Conservation (phyloP, 2,329 filamentous ascomycete species). For the Fusarium chlamydosporum region DNA sequence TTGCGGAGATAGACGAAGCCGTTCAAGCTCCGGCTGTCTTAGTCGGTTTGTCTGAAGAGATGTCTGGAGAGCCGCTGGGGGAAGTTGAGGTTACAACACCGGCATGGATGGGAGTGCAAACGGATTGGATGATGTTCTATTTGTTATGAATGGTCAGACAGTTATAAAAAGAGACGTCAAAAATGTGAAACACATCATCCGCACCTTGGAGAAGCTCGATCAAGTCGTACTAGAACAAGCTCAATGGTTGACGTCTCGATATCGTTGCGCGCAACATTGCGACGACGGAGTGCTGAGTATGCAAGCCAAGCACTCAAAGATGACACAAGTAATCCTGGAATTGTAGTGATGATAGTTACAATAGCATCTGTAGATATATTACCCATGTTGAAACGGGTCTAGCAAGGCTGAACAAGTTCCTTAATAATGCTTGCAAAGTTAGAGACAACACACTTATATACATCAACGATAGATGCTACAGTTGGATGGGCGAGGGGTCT, state of each 20-base stretch:
- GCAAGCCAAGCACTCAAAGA: constrained; percentile 12
- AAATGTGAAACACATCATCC: no score
- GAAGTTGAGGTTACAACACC: no score
- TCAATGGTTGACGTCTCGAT: neutral
- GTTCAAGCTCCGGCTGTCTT: neutral
- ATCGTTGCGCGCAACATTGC: neutral
- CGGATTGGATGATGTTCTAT: neutral
- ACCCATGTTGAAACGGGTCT: neutral
- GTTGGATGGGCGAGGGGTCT: no score
- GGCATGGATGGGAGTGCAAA: neutral
- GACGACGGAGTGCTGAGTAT: neutral
- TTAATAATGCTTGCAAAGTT: no score
- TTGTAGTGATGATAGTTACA: neutral
- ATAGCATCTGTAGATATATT: neutral
- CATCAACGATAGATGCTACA: no score
- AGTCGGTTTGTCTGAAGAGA: no score
- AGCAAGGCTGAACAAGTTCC: no score
- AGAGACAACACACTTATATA: no score
- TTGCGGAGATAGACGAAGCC: rapidly evolving
- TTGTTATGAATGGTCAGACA: neutral
- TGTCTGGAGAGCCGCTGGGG: no score
- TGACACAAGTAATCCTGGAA: constrained; percentile 1
- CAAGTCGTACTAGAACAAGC: no score
- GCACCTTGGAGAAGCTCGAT: neutral
- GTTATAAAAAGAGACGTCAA: no score